Base-by-base conservation (phyloP, 2,329 filamentous ascomycete genomes). In the Tolypocladium album region DNA sequence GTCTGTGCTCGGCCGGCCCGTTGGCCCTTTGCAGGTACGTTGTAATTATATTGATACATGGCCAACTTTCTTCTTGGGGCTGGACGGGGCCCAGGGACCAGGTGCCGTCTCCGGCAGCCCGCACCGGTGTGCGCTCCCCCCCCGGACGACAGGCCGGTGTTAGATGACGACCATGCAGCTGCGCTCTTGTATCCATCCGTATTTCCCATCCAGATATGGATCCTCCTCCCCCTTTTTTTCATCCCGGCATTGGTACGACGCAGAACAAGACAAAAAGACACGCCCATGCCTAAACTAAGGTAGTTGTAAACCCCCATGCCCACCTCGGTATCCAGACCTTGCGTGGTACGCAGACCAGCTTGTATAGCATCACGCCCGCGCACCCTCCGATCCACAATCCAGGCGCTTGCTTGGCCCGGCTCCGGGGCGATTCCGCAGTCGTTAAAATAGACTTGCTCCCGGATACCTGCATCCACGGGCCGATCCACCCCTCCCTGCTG, bases 391-490 rank as follows among this genome's bases (percentile, higher is more conserved):
- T 43, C 20, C 20, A n/a, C 5, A 43, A 9, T 7, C 5, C 40
- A 43, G 15, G 7, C 7, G 7, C n/a, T 9, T 43, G 40, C 40
- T n/a, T n/a, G 39, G 5, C 5, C 8, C 12, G 12, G 27, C 38
- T 12, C 12, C 40, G 17, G 20, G 40, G 3, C 40, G 24, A 38
- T 38, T 42, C 31, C 24, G 17, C 38, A 36, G 57, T 58, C 57
- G 57, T 58, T 42, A 36, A 58, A 58, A 58, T 58, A 58, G 57
- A 31, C 57, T 58, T 15, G 43, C 57, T 52, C 43, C 12, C 57
- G 57, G 57, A 58, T 27, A 52, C 34, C 31, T 52, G 57, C 57
- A 52, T 27, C 47, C 47, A 52, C 47, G 47, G 47, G 24, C 45
- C 45, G 45, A 15, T 36, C 47, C 47, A 31, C 20, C 47, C 27